Evolutionary conservation across 2,329 filamentous ascomycete species (phyloP).

Genomic region (Trichoderma guizhouense): DNA sequence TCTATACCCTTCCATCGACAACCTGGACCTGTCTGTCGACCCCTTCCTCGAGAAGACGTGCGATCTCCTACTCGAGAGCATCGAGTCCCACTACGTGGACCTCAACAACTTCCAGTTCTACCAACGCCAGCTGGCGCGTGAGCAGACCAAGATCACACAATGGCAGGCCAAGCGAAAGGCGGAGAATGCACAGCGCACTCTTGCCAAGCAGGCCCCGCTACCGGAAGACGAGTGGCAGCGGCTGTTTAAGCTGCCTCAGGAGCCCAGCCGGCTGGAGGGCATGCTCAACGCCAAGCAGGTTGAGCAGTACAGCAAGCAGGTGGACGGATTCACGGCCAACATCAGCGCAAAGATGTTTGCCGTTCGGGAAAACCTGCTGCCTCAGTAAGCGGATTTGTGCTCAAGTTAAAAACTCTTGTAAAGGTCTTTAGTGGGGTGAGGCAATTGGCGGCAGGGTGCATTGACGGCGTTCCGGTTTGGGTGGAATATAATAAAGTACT

Average conservation of each 20-base stretch:
- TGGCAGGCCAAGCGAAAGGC: constrained; percentile 97
- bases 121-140: constrained; percentile 86
- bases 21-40: constrained; percentile 88
- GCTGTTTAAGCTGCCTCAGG: constrained; percentile 94
- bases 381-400: constrained; percentile 40
- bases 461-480: constrained; percentile 42
- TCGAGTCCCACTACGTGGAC: constrained; percentile 97
- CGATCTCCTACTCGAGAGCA: constrained; percentile 91
- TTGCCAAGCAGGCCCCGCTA: constrained; percentile 82
- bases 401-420: constrained; percentile 1
- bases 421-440: constrained; percentile 12
- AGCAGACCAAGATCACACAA: constrained; percentile 92
- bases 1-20: constrained; percentile 83
- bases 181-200: constrained; percentile 80
- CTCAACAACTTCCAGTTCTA: constrained; percentile 99
- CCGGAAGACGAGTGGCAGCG: constrained; percentile 98
- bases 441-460: constrained; percentile 35
- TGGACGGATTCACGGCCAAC: constrained; percentile 90
- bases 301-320: constrained; percentile 95
- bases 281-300: constrained; percentile 95
- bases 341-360: constrained; percentile 98
- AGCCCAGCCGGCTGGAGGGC: constrained; percentile 88
- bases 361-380: constrained; percentile 68
- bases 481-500: constrained; percentile 38
- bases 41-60: constrained; percentile 98